Evolutionary conservation across 2,329 filamentous ascomycete species (phyloP).

Genomic region (Xylariaceae sp.): DNA sequence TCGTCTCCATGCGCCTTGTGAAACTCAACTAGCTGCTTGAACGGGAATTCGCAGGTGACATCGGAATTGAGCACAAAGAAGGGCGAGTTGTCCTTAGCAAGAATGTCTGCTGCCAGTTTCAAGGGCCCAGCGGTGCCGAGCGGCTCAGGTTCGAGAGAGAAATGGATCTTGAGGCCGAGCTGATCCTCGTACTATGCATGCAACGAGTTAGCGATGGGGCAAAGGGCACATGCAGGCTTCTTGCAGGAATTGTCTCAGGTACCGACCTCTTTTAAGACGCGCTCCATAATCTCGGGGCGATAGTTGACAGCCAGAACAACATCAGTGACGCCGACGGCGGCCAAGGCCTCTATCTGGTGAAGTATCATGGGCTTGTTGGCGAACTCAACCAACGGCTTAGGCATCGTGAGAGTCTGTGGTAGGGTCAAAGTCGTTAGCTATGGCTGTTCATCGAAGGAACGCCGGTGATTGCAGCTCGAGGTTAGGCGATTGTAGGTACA

Average conservation of each 20-base stretch:
- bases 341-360: slow-evolving; percentile 95
- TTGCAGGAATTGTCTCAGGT: slow-evolving; percentile 11
- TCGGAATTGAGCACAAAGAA: slow-evolving; percentile 99
- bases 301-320: slow-evolving; percentile 99
- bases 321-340: slow-evolving; percentile 92
- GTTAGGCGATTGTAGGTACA: slow-evolving; percentile 30
- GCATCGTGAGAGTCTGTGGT: slow-evolving; percentile 86
- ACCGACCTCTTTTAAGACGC: slow-evolving; percentile 84
- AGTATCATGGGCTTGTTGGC: slow-evolving; percentile 99
- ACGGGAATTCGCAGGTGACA: slow-evolving; percentile 97
- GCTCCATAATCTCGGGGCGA: slow-evolving; percentile 96
- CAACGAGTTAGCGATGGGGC: slow-evolving; percentile 14
- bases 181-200: slow-evolving; percentile 77
- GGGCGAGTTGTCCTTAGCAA: slow-evolving; percentile 90
- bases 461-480: not conserved
- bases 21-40: slow-evolving; percentile 87
- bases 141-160: slow-evolving; percentile 95
- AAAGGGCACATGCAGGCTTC: slow-evolving; percentile 25
- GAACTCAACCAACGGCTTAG: slow-evolving; percentile 97
- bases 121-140: slow-evolving; percentile 93
- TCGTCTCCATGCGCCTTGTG: slow-evolving; percentile 93
- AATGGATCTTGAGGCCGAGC: slow-evolving; percentile 94
- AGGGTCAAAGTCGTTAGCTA: slow-evolving; percentile 30
- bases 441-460: not conserved
- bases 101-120: slow-evolving; percentile 91